Conservation (phyloP, 1,284 basidiomycete genomes). For the Trametes pubescens region DNA sequence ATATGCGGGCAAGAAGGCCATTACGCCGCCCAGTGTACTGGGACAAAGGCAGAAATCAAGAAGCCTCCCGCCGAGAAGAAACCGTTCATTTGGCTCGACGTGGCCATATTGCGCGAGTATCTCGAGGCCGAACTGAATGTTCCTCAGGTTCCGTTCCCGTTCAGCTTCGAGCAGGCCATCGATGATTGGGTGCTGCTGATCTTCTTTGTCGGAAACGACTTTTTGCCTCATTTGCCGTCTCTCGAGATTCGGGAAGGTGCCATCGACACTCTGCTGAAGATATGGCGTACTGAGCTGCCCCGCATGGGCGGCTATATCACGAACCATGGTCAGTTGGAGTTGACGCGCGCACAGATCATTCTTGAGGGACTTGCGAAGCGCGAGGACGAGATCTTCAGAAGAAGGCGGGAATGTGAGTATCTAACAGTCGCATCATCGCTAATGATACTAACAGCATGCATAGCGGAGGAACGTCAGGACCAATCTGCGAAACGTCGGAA, state of each 20-base stretch:
- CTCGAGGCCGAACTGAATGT: slow-evolving; percentile 95
- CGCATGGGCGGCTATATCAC: slow-evolving; percentile 98
- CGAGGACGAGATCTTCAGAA: slow-evolving; percentile 97
- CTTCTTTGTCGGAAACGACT: slow-evolving; percentile 99
- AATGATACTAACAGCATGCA: slow-evolving; percentile 22
- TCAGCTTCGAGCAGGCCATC: slow-evolving; percentile 95
- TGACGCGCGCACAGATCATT: slow-evolving; percentile 91
- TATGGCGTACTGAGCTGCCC: slow-evolving; percentile 94
- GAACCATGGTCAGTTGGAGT: slow-evolving; percentile 91
- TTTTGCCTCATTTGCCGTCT: slow-evolving; percentile 96
- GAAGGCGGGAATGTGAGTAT: slow-evolving; percentile 87
- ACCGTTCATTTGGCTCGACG: slow-evolving; percentile 99
- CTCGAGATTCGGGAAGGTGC: slow-evolving; percentile 99
- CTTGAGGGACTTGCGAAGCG: slow-evolving; percentile 91
- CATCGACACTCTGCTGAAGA: slow-evolving; percentile 94
- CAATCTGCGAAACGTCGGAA: slow-evolving; percentile 89
- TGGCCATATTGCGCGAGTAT: slow-evolving; percentile 95
- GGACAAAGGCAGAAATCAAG: slow-evolving; percentile 70
- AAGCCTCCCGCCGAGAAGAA: slow-evolving; percentile 85
- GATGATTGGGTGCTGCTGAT: slow-evolving; percentile 99
- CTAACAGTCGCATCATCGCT: background rate
- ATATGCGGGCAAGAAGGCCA: slow-evolving; percentile 96
- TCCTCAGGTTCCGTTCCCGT: slow-evolving; percentile 82
- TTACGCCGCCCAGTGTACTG: slow-evolving; percentile 93
- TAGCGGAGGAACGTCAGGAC: slow-evolving; percentile 94